Evolutionary conservation across 2,329 filamentous ascomycete genomes (phyloP).

Genomic region (Trichoderma polysporum): DNA sequence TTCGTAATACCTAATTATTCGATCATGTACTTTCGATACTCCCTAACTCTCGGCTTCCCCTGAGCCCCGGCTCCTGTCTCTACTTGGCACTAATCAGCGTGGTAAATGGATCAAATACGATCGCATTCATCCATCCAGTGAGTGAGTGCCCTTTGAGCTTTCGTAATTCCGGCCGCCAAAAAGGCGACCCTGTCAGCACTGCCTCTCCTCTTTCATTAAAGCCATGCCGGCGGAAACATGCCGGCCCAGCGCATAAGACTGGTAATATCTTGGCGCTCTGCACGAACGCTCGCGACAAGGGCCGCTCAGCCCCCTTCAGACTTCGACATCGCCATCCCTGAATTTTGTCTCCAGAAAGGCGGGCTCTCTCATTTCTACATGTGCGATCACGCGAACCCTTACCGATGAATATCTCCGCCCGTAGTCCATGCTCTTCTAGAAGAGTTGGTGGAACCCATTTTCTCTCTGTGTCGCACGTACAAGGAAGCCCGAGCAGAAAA

Average conservation of each 20-base stretch:
- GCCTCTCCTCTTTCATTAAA: slow-evolving; percentile 12
- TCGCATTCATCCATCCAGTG: not conserved
- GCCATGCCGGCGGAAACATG: slow-evolving; percentile 6
- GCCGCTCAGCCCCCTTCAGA: slow-evolving; percentile 13
- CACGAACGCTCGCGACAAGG: not conserved
- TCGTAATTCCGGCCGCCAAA: slow-evolving; percentile 11
- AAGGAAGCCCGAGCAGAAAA: not conserved
- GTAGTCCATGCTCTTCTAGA: slow-evolving; percentile 2
- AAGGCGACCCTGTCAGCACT: slow-evolving; percentile 14
- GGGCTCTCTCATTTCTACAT: not conserved
- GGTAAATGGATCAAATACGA: slow-evolving; percentile 12
- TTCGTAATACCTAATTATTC: not conserved
- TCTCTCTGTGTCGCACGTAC: not conserved
- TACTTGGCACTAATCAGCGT: not conserved
- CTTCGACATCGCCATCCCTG: not conserved
- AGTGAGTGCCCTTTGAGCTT: not conserved
- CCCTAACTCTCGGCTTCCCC: not conserved
- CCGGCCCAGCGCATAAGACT: slow-evolving; percentile 15
- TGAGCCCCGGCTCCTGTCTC: not conserved
- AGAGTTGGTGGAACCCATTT: not conserved
- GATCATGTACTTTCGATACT: not conserved
- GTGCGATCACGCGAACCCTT: not conserved
- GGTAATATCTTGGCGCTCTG: slow-evolving; percentile 14
- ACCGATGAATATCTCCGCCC: not conserved
- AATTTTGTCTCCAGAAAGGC: slow-evolving; percentile 5